A percentile compares a stretch with the other conserved stretches of the same genome.
Conservation (phyloP, 2,329 filamentous ascomycete species). For the Aphanocladium album region DNA sequence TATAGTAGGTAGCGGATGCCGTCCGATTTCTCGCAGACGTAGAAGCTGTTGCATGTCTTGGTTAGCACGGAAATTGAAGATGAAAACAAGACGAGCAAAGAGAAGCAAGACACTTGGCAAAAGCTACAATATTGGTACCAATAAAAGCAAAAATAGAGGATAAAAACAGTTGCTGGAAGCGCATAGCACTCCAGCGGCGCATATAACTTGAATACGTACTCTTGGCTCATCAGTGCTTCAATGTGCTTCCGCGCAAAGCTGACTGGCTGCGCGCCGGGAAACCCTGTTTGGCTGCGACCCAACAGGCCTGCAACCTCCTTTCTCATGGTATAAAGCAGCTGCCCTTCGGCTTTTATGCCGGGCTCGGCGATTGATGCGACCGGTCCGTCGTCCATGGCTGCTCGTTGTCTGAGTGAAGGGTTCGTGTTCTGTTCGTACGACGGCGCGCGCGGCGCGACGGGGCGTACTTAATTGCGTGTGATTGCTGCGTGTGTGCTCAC, state of each 20-base stretch:
- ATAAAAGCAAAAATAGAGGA: no score
- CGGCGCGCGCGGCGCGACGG: background rate
- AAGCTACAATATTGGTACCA: no score
- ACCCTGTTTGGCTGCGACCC: constrained; percentile 60
- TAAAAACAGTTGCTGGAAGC: background rate
- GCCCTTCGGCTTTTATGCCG: constrained; percentile 60
- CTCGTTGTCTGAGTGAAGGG: constrained; percentile 11
- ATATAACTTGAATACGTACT: constrained; percentile 40
- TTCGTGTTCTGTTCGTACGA: background rate
- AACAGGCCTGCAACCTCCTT: constrained; percentile 71
- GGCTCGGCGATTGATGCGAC: constrained; percentile 53
- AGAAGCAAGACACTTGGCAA: no score
- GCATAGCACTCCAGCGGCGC: background rate
- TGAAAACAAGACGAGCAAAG: background rate
- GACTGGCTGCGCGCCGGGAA: constrained; percentile 91
- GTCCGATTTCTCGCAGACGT: constrained; percentile 97
- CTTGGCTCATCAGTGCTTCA: constrained; percentile 71
- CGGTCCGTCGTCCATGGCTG: constrained; percentile 21
- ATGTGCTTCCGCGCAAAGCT: constrained; percentile 82
- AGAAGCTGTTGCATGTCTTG: constrained; percentile 57
- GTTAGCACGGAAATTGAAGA: constrained; percentile 6
- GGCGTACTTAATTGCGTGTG: background rate
- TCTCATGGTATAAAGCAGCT: constrained; percentile 58
- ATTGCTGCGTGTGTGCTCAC: background rate
- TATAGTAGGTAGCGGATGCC: constrained; percentile 95